Evolutionary conservation across 2,329 filamentous ascomycete species (phyloP).

Genomic region (Exophiala aquamarina): DNA sequence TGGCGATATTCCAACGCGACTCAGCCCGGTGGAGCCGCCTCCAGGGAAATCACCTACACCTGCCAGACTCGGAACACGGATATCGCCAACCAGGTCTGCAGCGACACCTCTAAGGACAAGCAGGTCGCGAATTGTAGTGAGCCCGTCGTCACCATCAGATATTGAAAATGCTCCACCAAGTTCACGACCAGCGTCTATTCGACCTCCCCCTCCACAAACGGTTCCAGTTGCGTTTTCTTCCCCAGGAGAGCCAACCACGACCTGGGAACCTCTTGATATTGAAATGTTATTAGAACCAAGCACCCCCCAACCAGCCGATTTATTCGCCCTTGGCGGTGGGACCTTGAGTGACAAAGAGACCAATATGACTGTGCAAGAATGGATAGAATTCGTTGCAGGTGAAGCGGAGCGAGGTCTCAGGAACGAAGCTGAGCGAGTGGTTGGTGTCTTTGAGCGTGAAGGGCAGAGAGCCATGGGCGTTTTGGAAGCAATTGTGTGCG

Average conservation of each 20-base stretch:
- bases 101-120: neutral
- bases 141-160: constrained; percentile 49
- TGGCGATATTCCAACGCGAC: constrained; percentile 4
- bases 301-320: constrained; percentile 48
- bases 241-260: constrained; percentile 50
- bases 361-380: constrained; percentile 90
- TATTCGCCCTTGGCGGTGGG: constrained; percentile 42
- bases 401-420: constrained; percentile 77
- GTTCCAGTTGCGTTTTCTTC: constrained; percentile 55
- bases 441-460: constrained; percentile 79
- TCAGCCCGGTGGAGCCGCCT: constrained; percentile 15
- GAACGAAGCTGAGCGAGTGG: constrained; percentile 78
- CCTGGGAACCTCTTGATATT: constrained; percentile 75
- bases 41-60: constrained; percentile 19
- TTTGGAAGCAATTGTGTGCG: constrained; percentile 69
- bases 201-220: constrained; percentile 33
- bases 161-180: constrained; percentile 78
- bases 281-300: constrained; percentile 63
- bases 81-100: constrained; percentile 6
- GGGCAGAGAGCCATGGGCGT: constrained; percentile 74
- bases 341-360: constrained; percentile 74
- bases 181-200: constrained; percentile 55
- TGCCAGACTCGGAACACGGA: constrained; percentile 3
- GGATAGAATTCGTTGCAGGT: constrained; percentile 79
- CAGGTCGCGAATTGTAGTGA: neutral